These are phyloP conservation scores for Tricholoma saponaceum DNA, from an alignment of 768 basidiomycete genomes.

Conservation along the genomic window DNA sequence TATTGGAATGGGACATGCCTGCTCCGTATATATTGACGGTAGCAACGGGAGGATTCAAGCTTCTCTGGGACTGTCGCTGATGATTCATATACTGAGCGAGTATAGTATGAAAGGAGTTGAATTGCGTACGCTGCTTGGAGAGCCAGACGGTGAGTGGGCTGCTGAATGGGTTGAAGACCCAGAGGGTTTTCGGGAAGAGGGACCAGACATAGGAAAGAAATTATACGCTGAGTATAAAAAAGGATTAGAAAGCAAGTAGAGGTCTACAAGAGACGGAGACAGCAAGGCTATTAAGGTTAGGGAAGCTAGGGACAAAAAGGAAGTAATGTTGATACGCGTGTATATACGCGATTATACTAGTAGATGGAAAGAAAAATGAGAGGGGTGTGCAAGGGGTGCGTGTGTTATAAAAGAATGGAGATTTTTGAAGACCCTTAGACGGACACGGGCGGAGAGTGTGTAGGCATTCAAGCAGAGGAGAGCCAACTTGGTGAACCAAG, in stretches of 20 bases:
- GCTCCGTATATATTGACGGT: slow-evolving; percentile 50
- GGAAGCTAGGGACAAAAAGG: slow-evolving; percentile 10
- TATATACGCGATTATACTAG: slow-evolving; percentile 23
- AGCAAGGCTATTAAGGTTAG: slow-evolving; percentile 10
- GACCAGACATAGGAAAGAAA: slow-evolving; percentile 30
- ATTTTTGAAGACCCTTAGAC: slow-evolving; percentile 1
- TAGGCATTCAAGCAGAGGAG: slow-evolving; percentile 5
- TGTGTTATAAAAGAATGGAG: slow-evolving; percentile 6
- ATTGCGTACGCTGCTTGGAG: slow-evolving; percentile 51
- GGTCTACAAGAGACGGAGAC: neutral
- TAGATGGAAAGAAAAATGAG: slow-evolving; percentile 5
- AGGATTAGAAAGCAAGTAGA: neutral
- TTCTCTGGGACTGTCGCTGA: slow-evolving; percentile 42
- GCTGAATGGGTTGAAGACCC: slow-evolving; percentile 64
- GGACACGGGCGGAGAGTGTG: neutral
- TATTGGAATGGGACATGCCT: slow-evolving; percentile 41
- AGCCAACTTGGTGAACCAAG: slow-evolving; percentile 5
- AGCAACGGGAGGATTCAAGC: slow-evolving; percentile 32
- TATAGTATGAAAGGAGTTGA: neutral
- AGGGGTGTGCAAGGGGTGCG: neutral
- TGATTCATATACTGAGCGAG: neutral
- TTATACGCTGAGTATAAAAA: slow-evolving; percentile 12
- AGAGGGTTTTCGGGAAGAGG: slow-evolving; percentile 62
- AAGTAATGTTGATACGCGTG: slow-evolving; percentile 26
- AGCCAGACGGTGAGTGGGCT: slow-evolving; percentile 57